phyloP scores from a whole-genome alignment of 352 stramenopile genomes.

The Pythium scleroteichum region DNA sequence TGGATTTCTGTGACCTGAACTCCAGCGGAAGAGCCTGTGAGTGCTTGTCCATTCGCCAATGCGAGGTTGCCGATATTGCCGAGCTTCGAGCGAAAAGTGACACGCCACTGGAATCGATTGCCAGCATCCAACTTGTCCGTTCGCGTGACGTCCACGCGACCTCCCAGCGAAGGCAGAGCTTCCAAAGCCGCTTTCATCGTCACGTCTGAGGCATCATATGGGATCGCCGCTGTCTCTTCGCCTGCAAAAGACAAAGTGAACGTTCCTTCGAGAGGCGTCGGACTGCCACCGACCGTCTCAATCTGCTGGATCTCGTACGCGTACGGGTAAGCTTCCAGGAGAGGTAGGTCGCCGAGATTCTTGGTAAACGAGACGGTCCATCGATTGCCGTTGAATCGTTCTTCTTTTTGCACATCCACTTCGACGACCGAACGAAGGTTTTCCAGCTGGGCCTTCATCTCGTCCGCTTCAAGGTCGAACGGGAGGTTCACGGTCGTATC shows the following conservation, averaged over 20 bases:
- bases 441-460: constrained; percentile 89
- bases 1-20: constrained; percentile 70
- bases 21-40: constrained; percentile 60
- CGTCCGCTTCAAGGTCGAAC: constrained; percentile 86
- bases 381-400: constrained; percentile 82
- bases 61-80: constrained; percentile 78
- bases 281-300: constrained; percentile 86
- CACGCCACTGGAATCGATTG: constrained; percentile 90
- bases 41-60: constrained; percentile 20
- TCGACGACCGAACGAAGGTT: constrained; percentile 49
- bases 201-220: constrained; percentile 83
- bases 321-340: constrained; percentile 85
- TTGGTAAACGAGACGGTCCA: constrained; percentile 97
- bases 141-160: constrained; percentile 88
- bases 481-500: constrained; percentile 90
- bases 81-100: constrained; percentile 92
- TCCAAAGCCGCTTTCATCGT: constrained; percentile 91
- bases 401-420: constrained; percentile 71
- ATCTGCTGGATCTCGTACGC: constrained; percentile 95
- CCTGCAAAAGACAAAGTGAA: constrained; percentile 88
- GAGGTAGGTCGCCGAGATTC: constrained; percentile 92
- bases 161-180: constrained; percentile 75
- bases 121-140: constrained; percentile 62
- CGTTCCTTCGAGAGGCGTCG: constrained; percentile 91
- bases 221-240: constrained; percentile 74